These are phyloP conservation scores for Aspergillus sp. DNA, from an alignment of 2,329 filamentous ascomycete genomes.

Conservation along the genomic window DNA sequence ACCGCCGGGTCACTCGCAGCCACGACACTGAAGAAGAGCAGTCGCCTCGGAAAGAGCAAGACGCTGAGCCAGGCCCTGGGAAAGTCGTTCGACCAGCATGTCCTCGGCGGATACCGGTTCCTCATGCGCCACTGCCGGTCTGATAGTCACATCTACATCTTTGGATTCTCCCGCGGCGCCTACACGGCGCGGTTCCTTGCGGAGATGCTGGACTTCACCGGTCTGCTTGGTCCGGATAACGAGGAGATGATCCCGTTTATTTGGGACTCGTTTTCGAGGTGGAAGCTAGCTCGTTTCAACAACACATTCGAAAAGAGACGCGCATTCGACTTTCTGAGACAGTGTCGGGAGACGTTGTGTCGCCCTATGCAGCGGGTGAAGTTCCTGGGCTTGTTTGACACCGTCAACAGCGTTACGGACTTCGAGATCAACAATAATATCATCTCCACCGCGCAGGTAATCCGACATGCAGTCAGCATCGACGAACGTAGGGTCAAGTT, in stretches of 20 bases:
- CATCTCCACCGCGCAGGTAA: slow-evolving; percentile 47
- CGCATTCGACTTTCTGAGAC: slow-evolving; percentile 70
- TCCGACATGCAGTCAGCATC: slow-evolving; percentile 8
- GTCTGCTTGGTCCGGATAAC: slow-evolving; percentile 70
- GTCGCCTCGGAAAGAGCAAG: slow-evolving; percentile 39
- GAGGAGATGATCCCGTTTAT: slow-evolving; percentile 81
- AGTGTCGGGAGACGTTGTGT: slow-evolving; percentile 75
- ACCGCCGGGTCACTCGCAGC: slow-evolving; percentile 25
- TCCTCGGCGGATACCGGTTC: slow-evolving; percentile 53
- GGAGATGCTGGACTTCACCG: slow-evolving; percentile 51
- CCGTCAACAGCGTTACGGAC: too few species aligned
- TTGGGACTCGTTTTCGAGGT: slow-evolving; percentile 56
- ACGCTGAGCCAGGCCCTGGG: slow-evolving; percentile 64
- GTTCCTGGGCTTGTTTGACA: slow-evolving; percentile 64
- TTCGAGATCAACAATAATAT: too few species aligned
- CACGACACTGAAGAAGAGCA: slow-evolving; percentile 48
- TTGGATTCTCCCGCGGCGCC: slow-evolving; percentile 39
- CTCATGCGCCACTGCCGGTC: slow-evolving; percentile 54
- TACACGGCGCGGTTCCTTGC: slow-evolving; percentile 55
- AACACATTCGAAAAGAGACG: slow-evolving; percentile 23
- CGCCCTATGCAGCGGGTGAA: slow-evolving; percentile 67
- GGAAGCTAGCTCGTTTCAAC: slow-evolving; percentile 28
- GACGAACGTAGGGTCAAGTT: slow-evolving; percentile 6
- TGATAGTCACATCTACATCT: slow-evolving; percentile 48
- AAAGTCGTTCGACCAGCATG: slow-evolving; percentile 54